Conservation (phyloP, 2,329 filamentous ascomycete species). For the Hymenoscyphus occultus region DNA sequence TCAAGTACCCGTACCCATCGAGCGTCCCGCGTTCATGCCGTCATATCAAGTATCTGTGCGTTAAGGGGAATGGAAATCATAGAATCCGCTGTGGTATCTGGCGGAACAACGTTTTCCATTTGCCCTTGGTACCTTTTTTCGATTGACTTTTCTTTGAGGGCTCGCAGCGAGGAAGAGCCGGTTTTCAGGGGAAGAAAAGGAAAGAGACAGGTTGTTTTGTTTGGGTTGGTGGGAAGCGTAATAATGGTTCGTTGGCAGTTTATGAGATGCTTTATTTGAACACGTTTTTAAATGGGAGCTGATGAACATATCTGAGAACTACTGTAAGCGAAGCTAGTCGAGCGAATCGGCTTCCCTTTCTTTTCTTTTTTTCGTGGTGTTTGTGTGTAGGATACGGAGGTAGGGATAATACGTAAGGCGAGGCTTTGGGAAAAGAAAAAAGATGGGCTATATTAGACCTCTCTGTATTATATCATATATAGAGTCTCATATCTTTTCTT, state of each 20-base stretch:
- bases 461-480: no score
- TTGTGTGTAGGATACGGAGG: not conserved
- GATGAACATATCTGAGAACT: not conserved
- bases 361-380: not conserved
- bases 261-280: not conserved
- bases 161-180: no score
- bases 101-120: not conserved
- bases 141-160: not conserved
- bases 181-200: no score
- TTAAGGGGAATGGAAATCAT: not conserved
- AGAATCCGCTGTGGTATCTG: not conserved
- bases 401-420: no score
- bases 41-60: not conserved
- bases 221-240: no score
- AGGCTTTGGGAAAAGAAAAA: no score
- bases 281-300: no score
- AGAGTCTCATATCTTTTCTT: no score
- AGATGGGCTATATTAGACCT: not conserved
- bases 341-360: not conserved
- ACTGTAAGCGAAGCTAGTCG: not conserved
- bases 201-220: no score
- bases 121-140: not conserved
- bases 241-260: no score
- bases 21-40: not conserved
- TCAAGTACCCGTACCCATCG: no score